Base-by-base conservation (phyloP, 2,329 filamentous ascomycete species). In the Penicillium fuscoglaucum region DNA sequence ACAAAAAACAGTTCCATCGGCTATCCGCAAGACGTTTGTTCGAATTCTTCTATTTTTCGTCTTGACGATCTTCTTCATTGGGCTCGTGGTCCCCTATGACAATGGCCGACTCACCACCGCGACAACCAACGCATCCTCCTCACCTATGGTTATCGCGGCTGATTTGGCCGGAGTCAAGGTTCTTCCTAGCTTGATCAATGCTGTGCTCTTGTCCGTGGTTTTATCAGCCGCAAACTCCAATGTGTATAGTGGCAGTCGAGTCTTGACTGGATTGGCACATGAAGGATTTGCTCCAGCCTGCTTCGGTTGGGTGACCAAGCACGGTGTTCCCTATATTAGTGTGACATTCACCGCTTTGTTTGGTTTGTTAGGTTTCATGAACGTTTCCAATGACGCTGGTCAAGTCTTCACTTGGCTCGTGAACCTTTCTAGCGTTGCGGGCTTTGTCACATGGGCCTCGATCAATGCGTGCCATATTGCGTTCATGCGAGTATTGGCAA, bases 11-110 rank as follows among this genome's bases (percentile, higher is more conserved):
- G 87, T 93, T 46, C 90, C 90, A 0, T 78, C 80, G 8, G 90
- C 89, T 17, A 90, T 91, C 68, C 83, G 84, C 51, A 88, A 85
- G 77, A 90, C 89, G 0, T 92, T 90, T 73, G 89, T 86, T 81
- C 84, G 87, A 59, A 90, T 92, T 62, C 81, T 91, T 52, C 75
- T 82, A 57, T 82, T 91, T 61, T 74, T 72, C 52, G 68, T 74
- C 17, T 63, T 73, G 39, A 72, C 71, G 29, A 68, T 74, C 39
- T 74, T 91, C 78, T 88, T 90, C 72, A 82, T 91, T 66, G 88
- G 88, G 50, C 82, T 92, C 66, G 78, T 89, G 44, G 83, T 92
- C 8, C 87, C 89, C 4, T 88, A 84, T 69, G 83, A 87, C 68
- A 63, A 76, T 0, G 70, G 72, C 7, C 82, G 90, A 26, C 72